These are phyloP conservation scores for Phytopythium vexans DNA, from an alignment of 352 stramenopile genomes.

Conservation along the genomic window DNA sequence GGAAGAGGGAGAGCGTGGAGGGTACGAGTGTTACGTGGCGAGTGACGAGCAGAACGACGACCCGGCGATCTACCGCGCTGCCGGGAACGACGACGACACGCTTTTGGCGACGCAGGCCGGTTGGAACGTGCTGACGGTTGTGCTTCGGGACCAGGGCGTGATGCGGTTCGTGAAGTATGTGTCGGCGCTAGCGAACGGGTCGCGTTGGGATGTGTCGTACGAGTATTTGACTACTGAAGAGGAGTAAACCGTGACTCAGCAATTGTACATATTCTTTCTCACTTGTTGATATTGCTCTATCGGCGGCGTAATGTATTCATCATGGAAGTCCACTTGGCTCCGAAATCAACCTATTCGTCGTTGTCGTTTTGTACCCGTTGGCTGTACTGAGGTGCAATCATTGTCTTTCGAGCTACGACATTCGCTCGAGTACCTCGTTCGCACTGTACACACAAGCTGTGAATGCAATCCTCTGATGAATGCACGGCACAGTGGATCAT, in stretches of 20 bases:
- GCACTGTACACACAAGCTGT: no score
- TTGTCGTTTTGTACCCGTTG: no score
- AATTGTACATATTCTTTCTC: background rate
- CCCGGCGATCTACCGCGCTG: slow-evolving; percentile 21
- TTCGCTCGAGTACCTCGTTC: no score
- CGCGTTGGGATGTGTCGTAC: slow-evolving; percentile 84
- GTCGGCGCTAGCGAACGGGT: slow-evolving; percentile 68
- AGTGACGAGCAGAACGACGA: slow-evolving; percentile 81
- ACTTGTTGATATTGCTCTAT: no score
- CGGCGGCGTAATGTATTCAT: no score
- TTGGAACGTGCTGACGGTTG: slow-evolving; percentile 89
- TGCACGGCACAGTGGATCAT: no score
- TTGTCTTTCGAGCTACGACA: no score
- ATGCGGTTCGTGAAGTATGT: slow-evolving; percentile 95
- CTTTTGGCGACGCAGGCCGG: slow-evolving; percentile 84
- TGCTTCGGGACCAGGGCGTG: slow-evolving; percentile 83
- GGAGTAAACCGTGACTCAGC: background rate
- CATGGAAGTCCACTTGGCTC: no score
- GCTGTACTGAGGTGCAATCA: no score
- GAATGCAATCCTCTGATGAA: no score
- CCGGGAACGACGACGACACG: slow-evolving; percentile 71
- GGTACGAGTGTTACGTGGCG: slow-evolving; percentile 90
- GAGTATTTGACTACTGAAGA: slow-evolving; percentile 25
- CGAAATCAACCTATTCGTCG: no score
- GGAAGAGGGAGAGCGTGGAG: slow-evolving; percentile 37